Evolutionary conservation across 129 eudicot genomes (phyloP).

Genomic region (Pseudognaphalium luteoalbum): DNA sequence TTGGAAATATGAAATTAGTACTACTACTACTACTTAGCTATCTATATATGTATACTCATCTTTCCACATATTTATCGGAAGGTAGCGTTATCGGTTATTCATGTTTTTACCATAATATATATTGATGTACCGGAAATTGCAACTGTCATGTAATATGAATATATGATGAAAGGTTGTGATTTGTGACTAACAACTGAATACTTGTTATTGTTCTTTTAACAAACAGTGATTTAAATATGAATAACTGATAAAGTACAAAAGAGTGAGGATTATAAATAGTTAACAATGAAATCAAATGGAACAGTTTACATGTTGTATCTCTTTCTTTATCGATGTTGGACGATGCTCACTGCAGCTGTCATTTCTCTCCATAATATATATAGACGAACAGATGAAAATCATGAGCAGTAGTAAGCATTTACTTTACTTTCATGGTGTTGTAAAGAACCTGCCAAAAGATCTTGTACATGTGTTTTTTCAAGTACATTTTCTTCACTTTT

Average conservation of each 20-base stretch:
- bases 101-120: no score
- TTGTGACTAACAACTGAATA: background rate
- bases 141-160: background rate
- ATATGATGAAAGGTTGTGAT: background rate
- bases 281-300: background rate
- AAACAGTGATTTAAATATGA: background rate
- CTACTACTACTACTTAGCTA: background rate
- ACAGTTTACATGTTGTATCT: background rate
- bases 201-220: background rate
- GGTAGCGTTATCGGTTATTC: background rate
- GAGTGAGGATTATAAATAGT: background rate
- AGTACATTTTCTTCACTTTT: constrained; percentile 76
- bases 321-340: background rate
- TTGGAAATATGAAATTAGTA: constrained; percentile 42
- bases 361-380: background rate
- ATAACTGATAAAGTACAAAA: background rate
- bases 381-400: constrained; percentile 16
- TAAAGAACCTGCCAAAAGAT: constrained; percentile 67
- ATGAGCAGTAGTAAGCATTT: constrained; percentile 15
- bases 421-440: constrained; percentile 75
- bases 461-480: constrained; percentile 94
- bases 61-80: no score
- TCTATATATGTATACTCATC: background rate
- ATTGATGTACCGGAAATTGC: background rate
- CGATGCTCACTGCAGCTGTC: constrained; percentile 11